These are phyloP conservation scores for Cornus kousa DNA, from an alignment of 148 eudicot species.

Conservation along the genomic window DNA sequence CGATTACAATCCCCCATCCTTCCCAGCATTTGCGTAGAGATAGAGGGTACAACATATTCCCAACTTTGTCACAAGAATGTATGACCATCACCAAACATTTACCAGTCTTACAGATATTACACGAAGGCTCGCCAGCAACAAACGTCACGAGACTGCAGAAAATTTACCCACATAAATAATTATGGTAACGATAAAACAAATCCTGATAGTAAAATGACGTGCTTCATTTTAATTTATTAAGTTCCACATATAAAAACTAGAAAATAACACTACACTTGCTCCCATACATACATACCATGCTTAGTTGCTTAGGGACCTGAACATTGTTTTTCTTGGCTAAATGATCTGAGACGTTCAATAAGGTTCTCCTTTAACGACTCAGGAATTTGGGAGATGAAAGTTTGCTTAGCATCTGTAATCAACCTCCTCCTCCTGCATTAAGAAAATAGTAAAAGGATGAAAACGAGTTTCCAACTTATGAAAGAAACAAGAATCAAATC, in stretches of 20 bases:
- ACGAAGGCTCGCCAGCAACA: conserved; percentile 9
- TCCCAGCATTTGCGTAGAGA: not conserved
- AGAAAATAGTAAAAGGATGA: conserved; percentile 2
- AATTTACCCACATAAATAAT: not conserved
- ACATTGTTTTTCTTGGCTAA: conserved; percentile 33
- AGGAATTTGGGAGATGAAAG: conserved; percentile 60
- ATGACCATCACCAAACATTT: not conserved
- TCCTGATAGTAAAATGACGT: not conserved
- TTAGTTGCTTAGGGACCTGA: conserved; percentile 16
- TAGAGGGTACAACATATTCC: not conserved
- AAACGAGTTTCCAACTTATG: not conserved
- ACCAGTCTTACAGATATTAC: conserved; percentile 6
- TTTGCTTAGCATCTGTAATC: conserved; percentile 62
- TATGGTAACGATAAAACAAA: not conserved
- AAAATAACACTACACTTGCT: not conserved
- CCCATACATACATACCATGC: conserved; percentile 17
- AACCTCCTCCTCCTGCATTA: conserved; percentile 57
- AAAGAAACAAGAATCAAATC: not conserved
- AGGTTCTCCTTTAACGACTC: conserved; percentile 66
- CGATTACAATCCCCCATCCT: not conserved
- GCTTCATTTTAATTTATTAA: not conserved
- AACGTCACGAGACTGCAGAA: conserved; percentile 5
- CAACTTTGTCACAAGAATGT: not conserved
- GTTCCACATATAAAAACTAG: not conserved
- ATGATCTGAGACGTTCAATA: conserved; percentile 53